A percentile compares a stretch with the other conserved stretches of the same genome.
Evolutionary conservation across 139 green algal species (phyloP).

Genomic region (Zygnema circumcarinatum): DNA sequence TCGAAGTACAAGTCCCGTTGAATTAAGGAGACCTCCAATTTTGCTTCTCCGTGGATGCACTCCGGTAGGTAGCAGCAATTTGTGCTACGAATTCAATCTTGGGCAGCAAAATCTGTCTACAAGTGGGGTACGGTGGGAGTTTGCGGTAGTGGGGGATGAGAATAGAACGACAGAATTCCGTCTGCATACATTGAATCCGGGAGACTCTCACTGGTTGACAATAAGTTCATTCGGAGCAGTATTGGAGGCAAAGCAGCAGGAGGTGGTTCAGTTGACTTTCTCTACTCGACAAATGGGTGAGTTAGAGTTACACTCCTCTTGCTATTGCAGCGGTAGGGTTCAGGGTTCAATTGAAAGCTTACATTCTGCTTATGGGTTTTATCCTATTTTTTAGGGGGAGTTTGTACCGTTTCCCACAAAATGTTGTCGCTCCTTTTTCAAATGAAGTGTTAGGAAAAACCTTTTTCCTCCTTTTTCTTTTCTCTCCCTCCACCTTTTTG

Average conservation of each 20-base stretch:
- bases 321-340: too few relatives aligned
- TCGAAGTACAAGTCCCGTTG: too few relatives aligned
- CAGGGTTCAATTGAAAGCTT: too few relatives aligned
- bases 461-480: too few relatives aligned
- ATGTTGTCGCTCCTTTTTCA: too few relatives aligned
- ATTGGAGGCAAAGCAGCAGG: not conserved
- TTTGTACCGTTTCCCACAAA: too few relatives aligned
- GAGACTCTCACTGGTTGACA: not conserved
- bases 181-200: conserved; percentile 5
- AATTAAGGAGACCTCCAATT: not conserved
- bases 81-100: conserved; percentile 14
- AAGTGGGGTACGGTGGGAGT: not conserved
- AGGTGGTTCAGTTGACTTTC: conserved; percentile 10
- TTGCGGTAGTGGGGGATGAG: conserved; percentile 1
- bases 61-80: not conserved
- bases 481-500: too few relatives aligned
- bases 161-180: not conserved
- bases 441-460: too few relatives aligned
- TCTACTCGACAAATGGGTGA: conserved; percentile 10
- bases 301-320: too few relatives aligned
- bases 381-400: too few relatives aligned
- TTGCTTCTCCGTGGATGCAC: not conserved
- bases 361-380: too few relatives aligned
- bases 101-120: conserved; percentile 8
- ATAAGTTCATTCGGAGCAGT: not conserved